Conservation (phyloP, 495 filamentous ascomycete genomes). For the Trichoderma virens region DNA sequence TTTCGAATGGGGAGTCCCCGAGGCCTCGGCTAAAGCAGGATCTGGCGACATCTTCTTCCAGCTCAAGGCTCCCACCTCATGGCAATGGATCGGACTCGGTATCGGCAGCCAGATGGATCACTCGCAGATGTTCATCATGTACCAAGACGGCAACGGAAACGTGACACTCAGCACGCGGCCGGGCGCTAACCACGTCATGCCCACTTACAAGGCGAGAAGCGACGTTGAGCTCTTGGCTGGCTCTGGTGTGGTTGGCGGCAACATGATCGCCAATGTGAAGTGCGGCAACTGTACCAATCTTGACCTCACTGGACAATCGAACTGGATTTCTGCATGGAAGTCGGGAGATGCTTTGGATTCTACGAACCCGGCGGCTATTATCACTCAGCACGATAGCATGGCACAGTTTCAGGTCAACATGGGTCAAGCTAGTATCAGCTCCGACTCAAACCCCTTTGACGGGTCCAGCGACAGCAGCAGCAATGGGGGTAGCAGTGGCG, state of each 20-base stretch:
- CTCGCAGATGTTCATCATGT: constrained; percentile 63
- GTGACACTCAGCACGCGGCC: constrained; percentile 57
- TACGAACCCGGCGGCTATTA: constrained; percentile 35
- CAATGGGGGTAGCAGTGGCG: constrained; percentile 11
- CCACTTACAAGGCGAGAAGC: constrained; percentile 40
- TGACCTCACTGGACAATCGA: constrained; percentile 22
- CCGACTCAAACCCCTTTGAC: constrained; percentile 55
- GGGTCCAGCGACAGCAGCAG: constrained; percentile 10
- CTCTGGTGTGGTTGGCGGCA: constrained; percentile 43
- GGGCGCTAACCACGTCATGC: constrained; percentile 45
- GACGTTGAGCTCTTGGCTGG: constrained; percentile 50
- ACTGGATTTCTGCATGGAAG: constrained; percentile 63
- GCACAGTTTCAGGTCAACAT: constrained; percentile 51
- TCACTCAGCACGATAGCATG: constrained; percentile 52
- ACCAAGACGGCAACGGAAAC: constrained; percentile 49
- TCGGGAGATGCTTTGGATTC: constrained; percentile 50
- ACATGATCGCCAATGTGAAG: constrained; percentile 57
- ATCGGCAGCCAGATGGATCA: constrained; percentile 55
- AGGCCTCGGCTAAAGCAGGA: constrained; percentile 27
- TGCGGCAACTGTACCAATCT: constrained; percentile 30
- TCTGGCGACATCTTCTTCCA: constrained; percentile 57
- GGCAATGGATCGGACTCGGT: constrained; percentile 60
- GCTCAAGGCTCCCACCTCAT: constrained; percentile 49
- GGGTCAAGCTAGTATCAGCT: constrained; percentile 42
- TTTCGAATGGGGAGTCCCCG: constrained; percentile 39